Percentiles rank a stretch among this genome's conserved stretches.
phyloP scores from a whole-genome alignment of 2,329 filamentous ascomycete genomes.

The Phialophora verrucosa region DNA sequence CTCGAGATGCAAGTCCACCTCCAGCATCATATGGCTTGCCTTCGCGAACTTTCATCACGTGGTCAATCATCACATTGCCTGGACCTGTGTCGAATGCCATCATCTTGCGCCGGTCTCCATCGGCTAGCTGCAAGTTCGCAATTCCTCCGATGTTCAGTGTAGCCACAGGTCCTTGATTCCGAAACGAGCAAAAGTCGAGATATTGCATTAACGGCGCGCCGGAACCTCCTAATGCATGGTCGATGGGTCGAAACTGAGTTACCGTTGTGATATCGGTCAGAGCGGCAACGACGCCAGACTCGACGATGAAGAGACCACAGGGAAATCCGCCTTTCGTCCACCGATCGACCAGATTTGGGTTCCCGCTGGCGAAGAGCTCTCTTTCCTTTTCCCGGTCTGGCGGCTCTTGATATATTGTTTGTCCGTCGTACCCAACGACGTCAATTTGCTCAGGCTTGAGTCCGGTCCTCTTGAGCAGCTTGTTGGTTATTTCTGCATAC shows the following conservation, averaged over 20 bases:
- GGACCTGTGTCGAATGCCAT: conserved; percentile 45
- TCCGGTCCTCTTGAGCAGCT: conserved; percentile 34
- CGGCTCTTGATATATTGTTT: conserved; percentile 45
- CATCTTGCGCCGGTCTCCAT: conserved; percentile 42
- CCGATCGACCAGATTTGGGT: conserved; percentile 39
- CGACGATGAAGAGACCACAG: conserved; percentile 43
- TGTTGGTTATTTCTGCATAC: conserved; percentile 43
- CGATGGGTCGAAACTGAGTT: conserved; percentile 43
- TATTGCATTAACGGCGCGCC: conserved; percentile 45
- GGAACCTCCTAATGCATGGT: conserved; percentile 43
- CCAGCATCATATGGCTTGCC: conserved; percentile 41
- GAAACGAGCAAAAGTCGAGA: conserved; percentile 44
- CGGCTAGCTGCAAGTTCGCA: conserved; percentile 43
- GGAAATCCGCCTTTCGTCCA: conserved; percentile 43
- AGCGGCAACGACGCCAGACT: conserved; percentile 44
- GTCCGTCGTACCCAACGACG: conserved; percentile 44
- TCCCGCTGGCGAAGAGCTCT: conserved; percentile 36
- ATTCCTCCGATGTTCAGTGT: conserved; percentile 45
- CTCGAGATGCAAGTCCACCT: conserved; percentile 41
- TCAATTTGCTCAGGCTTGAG: conserved; percentile 41
- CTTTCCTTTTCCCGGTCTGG: conserved; percentile 38
- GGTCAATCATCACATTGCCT: conserved; percentile 44
- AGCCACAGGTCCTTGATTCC: conserved; percentile 38
- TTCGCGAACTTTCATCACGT: conserved; percentile 41
- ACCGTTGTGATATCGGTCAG: conserved; percentile 42